These are phyloP conservation scores for Camelina laxa DNA, from an alignment of 345 rosid genomes.

Conservation along the genomic window DNA sequence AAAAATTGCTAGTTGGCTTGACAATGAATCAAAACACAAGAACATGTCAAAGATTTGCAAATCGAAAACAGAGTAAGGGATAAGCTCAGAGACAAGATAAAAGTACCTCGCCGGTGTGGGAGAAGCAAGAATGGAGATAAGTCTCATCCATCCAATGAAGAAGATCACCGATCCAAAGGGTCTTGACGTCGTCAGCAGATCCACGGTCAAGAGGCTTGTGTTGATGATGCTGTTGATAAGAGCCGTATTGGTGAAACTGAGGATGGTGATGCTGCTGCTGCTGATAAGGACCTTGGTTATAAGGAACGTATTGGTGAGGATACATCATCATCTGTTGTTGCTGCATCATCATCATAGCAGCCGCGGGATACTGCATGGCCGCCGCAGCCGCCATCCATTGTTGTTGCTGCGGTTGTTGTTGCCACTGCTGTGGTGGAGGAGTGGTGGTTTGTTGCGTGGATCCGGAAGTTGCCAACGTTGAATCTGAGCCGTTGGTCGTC, in stretches of 20 bases:
- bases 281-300: conserved; percentile 48
- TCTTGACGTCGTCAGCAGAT: conserved; percentile 66
- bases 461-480: conserved; percentile 35
- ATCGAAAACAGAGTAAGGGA: conserved; percentile 43
- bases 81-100: neutral
- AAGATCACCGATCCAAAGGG: conserved; percentile 87
- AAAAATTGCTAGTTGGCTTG: neutral
- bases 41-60: conserved; percentile 17
- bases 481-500: conserved; percentile 63
- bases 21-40: conserved; percentile 27
- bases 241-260: conserved; percentile 28
- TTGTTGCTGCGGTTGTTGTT: conserved; percentile 52
- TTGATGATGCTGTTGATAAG: conserved; percentile 45
- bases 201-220: conserved; percentile 49
- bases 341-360: conserved; percentile 93
- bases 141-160: conserved; percentile 95
- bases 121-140: conserved; percentile 74
- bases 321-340: conserved; percentile 94
- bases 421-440: conserved; percentile 45
- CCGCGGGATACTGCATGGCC: conserved; percentile 83
- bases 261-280: conserved; percentile 3
- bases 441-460: conserved; percentile 29
- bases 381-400: conserved; percentile 62
- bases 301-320: conserved; percentile 77
- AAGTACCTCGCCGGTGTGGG: conserved; percentile 77